These are phyloP conservation scores for Guadua angustifolia DNA, from an alignment of 176 grass and related monocot species.

Conservation along the genomic window DNA sequence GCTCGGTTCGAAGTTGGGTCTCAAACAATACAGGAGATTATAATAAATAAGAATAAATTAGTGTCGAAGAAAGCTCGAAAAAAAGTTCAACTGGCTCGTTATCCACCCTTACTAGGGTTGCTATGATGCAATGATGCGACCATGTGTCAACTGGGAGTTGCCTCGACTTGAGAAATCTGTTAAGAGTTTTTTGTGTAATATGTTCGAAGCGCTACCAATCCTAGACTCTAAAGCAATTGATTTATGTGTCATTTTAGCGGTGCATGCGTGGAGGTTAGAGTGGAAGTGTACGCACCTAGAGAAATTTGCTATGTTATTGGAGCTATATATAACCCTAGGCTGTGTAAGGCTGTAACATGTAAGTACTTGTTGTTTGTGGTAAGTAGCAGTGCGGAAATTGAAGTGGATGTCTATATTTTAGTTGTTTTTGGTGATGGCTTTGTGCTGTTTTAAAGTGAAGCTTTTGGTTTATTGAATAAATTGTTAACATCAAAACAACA, in stretches of 20 bases:
- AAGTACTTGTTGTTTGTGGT: conserved; percentile 25
- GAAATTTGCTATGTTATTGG: neutral
- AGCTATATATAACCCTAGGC: neutral
- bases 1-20: too few relatives aligned
- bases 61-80: too few relatives aligned
- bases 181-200: conserved; percentile 3
- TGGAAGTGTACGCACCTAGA: neutral
- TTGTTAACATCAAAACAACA: neutral
- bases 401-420: conserved; percentile 1
- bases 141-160: neutral
- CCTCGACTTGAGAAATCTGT: neutral
- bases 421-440: conserved; percentile 7
- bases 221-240: conserved; percentile 8
- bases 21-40: too few relatives aligned
- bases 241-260: conserved; percentile 33
- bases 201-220: conserved; percentile 4
- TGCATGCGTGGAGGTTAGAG: neutral
- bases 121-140: conserved; percentile 6
- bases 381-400: neutral
- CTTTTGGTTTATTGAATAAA: neutral
- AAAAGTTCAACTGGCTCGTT: too few relatives aligned
- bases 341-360: conserved; percentile 15
- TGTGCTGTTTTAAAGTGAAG: neutral
- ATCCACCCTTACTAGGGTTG: too few relatives aligned
- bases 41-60: too few relatives aligned